A percentile compares a stretch with the other conserved stretches of the same genome.
Evolutionary conservation across 257 asterid genomes (phyloP).

Genomic region (Solanum pennellii): DNA sequence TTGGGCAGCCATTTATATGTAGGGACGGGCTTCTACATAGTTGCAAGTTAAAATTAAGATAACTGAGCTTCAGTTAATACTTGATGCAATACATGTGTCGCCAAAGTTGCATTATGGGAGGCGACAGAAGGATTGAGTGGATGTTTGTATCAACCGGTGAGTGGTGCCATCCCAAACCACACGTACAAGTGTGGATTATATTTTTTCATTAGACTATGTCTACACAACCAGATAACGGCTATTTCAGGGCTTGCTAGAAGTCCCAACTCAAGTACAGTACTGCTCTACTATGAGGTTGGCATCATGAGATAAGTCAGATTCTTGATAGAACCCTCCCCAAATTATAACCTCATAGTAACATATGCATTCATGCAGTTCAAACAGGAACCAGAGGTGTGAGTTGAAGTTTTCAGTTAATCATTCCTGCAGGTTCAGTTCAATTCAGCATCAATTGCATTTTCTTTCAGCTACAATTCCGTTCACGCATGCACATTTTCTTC

Average conservation of each 20-base stretch:
- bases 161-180: not conserved
- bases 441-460: not conserved
- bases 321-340: not conserved
- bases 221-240: not conserved
- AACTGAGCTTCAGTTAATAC: not conserved
- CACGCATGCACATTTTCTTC: not conserved
- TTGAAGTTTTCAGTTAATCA: not conserved
- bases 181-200: not conserved
- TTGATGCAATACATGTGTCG: not conserved
- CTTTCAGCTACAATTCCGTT: not conserved
- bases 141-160: not conserved
- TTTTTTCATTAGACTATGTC: not conserved
- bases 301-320: not conserved
- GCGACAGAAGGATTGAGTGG: not conserved
- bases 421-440: not conserved
- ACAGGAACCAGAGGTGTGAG: not conserved
- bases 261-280: not conserved
- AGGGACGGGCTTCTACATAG: not conserved
- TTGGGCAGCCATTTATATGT: not conserved
- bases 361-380: not conserved
- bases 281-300: not conserved
- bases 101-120: not conserved
- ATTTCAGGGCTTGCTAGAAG: not conserved
- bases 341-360: not conserved
- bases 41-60: not conserved